Conservation (phyloP, 2,329 filamentous ascomycete genomes). For the Chrysoporthe austroafricana region DNA sequence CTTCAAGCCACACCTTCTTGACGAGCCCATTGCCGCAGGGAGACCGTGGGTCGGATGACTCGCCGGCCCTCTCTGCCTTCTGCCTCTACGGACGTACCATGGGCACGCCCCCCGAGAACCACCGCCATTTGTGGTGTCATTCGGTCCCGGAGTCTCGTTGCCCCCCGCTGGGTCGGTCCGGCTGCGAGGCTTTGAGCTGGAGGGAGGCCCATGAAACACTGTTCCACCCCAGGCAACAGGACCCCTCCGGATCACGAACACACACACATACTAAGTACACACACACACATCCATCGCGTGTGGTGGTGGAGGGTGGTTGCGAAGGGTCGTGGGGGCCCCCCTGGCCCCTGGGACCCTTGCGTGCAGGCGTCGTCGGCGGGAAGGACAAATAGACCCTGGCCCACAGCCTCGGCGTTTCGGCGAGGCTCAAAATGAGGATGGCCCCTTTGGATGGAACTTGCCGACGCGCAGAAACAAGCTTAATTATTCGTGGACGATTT, state of each 20-base stretch:
- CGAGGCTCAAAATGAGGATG: not conserved
- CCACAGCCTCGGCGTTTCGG: slow-evolving; percentile 2
- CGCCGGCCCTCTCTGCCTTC: not conserved
- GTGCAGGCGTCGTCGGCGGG: not conserved
- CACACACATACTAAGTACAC: not conserved
- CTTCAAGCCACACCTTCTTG: not conserved
- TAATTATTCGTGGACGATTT: slow-evolving; percentile 28
- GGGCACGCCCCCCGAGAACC: no score
- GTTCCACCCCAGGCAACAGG: not conserved
- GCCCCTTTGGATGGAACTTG: slow-evolving; percentile 6
- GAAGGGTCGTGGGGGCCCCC: not conserved
- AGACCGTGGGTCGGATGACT: not conserved
- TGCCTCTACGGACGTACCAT: not conserved
- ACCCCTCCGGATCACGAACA: not conserved
- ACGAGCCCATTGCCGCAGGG: not conserved
- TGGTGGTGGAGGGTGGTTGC: not conserved
- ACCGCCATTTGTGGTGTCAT: no score
- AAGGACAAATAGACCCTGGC: not conserved
- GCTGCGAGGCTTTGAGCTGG: no score
- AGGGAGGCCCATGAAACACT: not conserved
- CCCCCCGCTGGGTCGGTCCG: not conserved
- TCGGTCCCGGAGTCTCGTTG: not conserved
- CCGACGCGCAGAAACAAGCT: slow-evolving; percentile 26
- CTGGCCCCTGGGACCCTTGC: no score
- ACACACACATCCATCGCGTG: no score